Evolutionary conservation across 1,284 basidiomycete genomes (phyloP).

Genomic region (Marasmius oreades): DNA sequence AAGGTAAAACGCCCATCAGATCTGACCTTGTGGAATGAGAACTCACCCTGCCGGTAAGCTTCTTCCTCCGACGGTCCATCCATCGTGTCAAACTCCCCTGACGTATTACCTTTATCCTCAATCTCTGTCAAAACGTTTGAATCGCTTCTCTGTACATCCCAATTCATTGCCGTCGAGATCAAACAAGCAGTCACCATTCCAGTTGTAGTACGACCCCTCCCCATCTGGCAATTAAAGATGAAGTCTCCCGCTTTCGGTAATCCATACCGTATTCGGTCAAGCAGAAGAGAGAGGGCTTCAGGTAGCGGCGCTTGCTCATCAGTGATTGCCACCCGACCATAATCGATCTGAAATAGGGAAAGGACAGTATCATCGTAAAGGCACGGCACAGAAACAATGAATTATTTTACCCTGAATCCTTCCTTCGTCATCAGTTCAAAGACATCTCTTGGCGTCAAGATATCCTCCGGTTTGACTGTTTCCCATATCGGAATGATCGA

Average conservation of each 20-base stretch:
- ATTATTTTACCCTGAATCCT: slow-evolving; percentile 60
- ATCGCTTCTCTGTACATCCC: slow-evolving; percentile 43
- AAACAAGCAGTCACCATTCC: slow-evolving; percentile 92
- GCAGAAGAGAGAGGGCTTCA: slow-evolving; percentile 74
- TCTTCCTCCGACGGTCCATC: slow-evolving; percentile 83
- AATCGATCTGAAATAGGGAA: slow-evolving; percentile 67
- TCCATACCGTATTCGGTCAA: slow-evolving; percentile 69
- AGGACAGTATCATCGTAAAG: slow-evolving; percentile 4
- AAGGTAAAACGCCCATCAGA: neutral
- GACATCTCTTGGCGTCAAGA: slow-evolving; percentile 91
- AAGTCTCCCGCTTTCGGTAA: slow-evolving; percentile 71
- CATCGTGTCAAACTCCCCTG: slow-evolving; percentile 54
- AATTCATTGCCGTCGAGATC: slow-evolving; percentile 75
- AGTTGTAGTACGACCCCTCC: slow-evolving; percentile 81
- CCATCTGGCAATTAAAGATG: slow-evolving; percentile 88
- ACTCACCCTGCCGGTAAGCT: slow-evolving; percentile 79
- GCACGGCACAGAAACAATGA: neutral
- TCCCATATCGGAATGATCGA: slow-evolving; percentile 90
- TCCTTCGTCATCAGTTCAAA: slow-evolving; percentile 73
- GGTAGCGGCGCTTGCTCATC: slow-evolving; percentile 96
- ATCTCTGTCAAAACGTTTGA: slow-evolving; percentile 23
- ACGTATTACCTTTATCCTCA: slow-evolving; percentile 38
- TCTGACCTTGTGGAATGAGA: neutral
- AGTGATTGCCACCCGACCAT: slow-evolving; percentile 88
- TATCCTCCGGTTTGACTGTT: slow-evolving; percentile 78